Base-by-base conservation (phyloP, 768 basidiomycete species). In the Tephrocybe sp. region DNA sequence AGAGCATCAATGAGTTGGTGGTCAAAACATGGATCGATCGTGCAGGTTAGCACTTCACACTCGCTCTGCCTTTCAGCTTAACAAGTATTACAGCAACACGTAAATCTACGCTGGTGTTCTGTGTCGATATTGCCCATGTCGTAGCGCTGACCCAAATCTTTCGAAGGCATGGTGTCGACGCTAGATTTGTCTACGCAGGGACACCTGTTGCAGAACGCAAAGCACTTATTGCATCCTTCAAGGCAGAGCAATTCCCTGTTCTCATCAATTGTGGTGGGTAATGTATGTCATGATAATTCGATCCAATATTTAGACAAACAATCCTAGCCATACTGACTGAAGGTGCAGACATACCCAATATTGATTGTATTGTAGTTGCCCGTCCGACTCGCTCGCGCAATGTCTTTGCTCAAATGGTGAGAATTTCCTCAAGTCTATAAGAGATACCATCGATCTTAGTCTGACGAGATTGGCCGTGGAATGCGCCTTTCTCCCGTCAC, bases 331-430 rank as follows among this genome's bases (percentile, higher is more conserved):
- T 97, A 40, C 73, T 97, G 55, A 96, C 93, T 1, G 94, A 97
- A 71, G 94, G 94, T 3, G 83, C 93, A 16, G 95, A 98, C 70
- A 92, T 98, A 44, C 95, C 95, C 2, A 91, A 90, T 52, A 88
- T 97, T 47, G 95, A 98, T 60, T 97, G 94, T 54, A 79, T 98
- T 8, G 65, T 98, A 27, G 71, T 98, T 16, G 92, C 89, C 13
- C 77, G 92, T 16, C 95, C 95, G 15, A 98, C 95, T 1, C 79
- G 88, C 21, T 96, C 93, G 11, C 77, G 83, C 27, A 98, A 96
- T 63, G 67, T 96, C 9, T 92, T 94, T 61, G 82, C 90, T 15
- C 95, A 98, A 60, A 97, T 98, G 92, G 92, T 92, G 49, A 27
- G 74, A 54, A 9, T 26, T 21, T 19, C 40, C 42, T 32, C 43